Conservation (phyloP, 768 basidiomycete species). For the Atractiella rhizophila region DNA sequence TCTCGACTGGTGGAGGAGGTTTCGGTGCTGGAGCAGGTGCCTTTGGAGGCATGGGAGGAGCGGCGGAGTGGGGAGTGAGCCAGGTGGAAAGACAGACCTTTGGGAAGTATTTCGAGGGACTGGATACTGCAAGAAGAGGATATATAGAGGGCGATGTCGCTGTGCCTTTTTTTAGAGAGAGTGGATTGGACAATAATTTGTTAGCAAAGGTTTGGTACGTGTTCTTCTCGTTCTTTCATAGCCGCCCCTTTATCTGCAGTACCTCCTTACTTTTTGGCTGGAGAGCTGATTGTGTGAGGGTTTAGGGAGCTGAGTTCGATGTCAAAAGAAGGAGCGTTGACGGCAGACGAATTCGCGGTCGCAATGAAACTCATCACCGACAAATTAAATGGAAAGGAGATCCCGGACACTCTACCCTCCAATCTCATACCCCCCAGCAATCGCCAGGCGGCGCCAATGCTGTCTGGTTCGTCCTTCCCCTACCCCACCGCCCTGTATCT, state of each 20-base stretch:
- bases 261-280: background rate
- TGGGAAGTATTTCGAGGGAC: conserved; percentile 53
- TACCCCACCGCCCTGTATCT: background rate
- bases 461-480: no score
- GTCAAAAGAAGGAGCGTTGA: conserved; percentile 59
- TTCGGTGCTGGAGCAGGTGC: no score
- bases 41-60: background rate
- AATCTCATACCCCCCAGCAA: conserved; percentile 60
- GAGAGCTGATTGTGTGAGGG: background rate
- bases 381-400: conserved; percentile 50
- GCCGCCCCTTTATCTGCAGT: conserved; percentile 4
- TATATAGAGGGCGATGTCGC: conserved; percentile 80
- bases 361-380: conserved; percentile 80
- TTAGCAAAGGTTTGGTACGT: conserved; percentile 80
- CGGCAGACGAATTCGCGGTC: conserved; percentile 77
- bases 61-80: conserved; percentile 50
- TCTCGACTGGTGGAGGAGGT: no score
- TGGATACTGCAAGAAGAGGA: conserved; percentile 49
- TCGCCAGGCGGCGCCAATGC: no score
- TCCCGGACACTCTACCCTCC: conserved; percentile 37
- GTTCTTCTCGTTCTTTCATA: background rate
- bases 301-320: conserved; percentile 79
- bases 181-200: conserved; percentile 49
- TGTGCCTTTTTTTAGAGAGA: conserved; percentile 84
- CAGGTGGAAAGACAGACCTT: conserved; percentile 47